These are phyloP conservation scores for Luvunga scandens DNA, from an alignment of 345 rosid genomes.

Conservation along the genomic window DNA sequence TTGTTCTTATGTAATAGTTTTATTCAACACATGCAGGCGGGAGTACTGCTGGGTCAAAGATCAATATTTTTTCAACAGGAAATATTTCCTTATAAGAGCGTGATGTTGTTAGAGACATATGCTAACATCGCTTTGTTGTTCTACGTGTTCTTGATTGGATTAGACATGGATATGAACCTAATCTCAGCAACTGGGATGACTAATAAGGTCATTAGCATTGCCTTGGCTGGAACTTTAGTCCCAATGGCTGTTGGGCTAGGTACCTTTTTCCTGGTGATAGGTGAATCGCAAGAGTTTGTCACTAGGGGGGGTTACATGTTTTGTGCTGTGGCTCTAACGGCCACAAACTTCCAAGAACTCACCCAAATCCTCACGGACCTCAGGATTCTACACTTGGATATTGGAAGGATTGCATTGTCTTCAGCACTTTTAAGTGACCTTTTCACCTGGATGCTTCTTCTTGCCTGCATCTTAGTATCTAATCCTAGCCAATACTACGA, in stretches of 20 bases:
- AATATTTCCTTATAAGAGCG: neutral
- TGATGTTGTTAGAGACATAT: constrained; percentile 41
- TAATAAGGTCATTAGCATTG: constrained; percentile 21
- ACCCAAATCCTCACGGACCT: constrained; percentile 54
- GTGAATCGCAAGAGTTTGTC: neutral
- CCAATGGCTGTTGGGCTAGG: constrained; percentile 34
- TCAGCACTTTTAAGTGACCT: constrained; percentile 51
- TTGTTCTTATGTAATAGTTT: neutral
- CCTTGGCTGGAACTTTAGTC: constrained; percentile 33
- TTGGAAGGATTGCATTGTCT: constrained; percentile 51
- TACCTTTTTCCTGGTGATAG: constrained; percentile 27
- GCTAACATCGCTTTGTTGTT: constrained; percentile 44
- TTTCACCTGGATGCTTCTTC: constrained; percentile 49
- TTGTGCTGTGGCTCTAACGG: constrained; percentile 47
- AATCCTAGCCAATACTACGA: constrained; percentile 6
- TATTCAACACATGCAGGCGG: neutral
- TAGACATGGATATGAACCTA: constrained; percentile 48
- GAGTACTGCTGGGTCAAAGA: neutral
- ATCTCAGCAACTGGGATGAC: constrained; percentile 23
- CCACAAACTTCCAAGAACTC: constrained; percentile 68
- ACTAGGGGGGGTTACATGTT: constrained; percentile 31
- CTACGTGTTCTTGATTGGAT: constrained; percentile 62
- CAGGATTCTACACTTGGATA: constrained; percentile 62
- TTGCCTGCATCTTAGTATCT: constrained; percentile 17
- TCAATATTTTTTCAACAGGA: neutral